These are phyloP conservation scores for Leccinum subgranulosum DNA, from an alignment of 768 basidiomycete genomes.

Conservation along the genomic window DNA sequence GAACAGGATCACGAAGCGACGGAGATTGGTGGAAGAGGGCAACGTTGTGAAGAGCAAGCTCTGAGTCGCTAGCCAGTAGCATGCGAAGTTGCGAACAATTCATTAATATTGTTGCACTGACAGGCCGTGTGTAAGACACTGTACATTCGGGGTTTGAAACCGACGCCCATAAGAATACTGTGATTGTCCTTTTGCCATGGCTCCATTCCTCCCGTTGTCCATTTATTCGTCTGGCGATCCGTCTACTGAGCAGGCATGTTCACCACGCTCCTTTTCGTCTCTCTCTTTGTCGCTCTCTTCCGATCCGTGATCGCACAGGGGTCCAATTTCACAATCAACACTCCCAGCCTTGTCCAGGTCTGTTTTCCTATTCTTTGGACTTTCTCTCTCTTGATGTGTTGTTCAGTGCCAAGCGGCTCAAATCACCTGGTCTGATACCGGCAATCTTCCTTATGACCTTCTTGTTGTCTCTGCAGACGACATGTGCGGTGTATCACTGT, in stretches of 20 bases:
- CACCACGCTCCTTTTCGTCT: constrained; percentile 71
- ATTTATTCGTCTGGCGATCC: constrained; percentile 8
- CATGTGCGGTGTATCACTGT: constrained; percentile 62
- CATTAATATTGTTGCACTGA: not conserved
- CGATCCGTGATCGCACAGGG: constrained; percentile 45
- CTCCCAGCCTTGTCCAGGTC: constrained; percentile 56
- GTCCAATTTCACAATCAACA: constrained; percentile 45
- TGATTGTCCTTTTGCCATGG: not conserved
- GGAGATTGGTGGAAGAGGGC: constrained; percentile 26
- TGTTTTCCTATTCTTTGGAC: not conserved
- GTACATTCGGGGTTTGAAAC: constrained; percentile 23
- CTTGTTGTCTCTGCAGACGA: constrained; percentile 49
- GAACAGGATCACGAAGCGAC: constrained; percentile 30
- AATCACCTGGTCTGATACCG: constrained; percentile 49
- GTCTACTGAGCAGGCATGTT: constrained; percentile 50
- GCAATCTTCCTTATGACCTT: constrained; percentile 54
- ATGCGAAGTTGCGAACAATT: not conserved
- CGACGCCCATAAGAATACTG: constrained; percentile 6
- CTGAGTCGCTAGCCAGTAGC: constrained; percentile 1
- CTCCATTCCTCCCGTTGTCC: not conserved
- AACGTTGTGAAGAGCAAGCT: constrained; percentile 28
- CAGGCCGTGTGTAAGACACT: constrained; percentile 1
- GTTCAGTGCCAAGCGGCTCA: constrained; percentile 50
- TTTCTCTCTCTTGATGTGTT: not conserved
- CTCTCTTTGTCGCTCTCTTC: constrained; percentile 61